Evolutionary conservation across 2,329 filamentous ascomycete species (phyloP).

Genomic region (Coniella lustricola): DNA sequence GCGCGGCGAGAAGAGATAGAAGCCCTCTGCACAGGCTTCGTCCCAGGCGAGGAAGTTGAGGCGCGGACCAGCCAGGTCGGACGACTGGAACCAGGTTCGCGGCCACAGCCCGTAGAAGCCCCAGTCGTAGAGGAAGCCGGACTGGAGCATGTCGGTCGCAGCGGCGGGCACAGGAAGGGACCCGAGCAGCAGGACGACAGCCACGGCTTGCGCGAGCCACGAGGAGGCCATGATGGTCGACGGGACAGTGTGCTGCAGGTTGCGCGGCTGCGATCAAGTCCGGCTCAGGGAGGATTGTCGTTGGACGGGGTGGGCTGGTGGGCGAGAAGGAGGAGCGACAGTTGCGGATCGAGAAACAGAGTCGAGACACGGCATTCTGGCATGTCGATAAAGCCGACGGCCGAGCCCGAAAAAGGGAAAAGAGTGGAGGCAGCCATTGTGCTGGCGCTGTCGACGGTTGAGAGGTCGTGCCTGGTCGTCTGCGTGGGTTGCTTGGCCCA

Average conservation of each 20-base stretch:
- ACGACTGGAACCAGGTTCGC: constrained; percentile 13
- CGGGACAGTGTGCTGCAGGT: not conserved
- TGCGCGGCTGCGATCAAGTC: not conserved
- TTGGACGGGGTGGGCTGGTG: too few species aligned
- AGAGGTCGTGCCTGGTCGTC: too few species aligned
- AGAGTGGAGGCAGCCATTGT: too few species aligned
- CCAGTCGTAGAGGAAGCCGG: constrained; percentile 14
- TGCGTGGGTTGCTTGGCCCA: too few species aligned
- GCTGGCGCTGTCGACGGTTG: too few species aligned
- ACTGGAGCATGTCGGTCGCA: constrained; percentile 7
- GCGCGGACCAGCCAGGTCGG: constrained; percentile 10
- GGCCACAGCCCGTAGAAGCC: constrained; percentile 17
- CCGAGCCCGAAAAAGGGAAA: not conserved
- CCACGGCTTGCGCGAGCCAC: constrained; percentile 1
- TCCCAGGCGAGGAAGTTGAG: constrained; percentile 17
- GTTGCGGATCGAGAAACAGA: too few species aligned
- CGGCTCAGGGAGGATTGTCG: too few species aligned
- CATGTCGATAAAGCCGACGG: not conserved
- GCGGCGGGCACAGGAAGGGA: not conserved
- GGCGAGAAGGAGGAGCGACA: too few species aligned
- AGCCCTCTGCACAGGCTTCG: constrained; percentile 12
- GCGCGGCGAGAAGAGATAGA: constrained; percentile 15
- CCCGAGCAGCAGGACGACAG: not conserved
- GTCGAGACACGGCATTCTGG: too few species aligned
- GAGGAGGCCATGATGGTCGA: constrained; percentile 5